Conservation (phyloP, 2,329 filamentous ascomycete genomes). For the Fusarium phyllophilum region DNA sequence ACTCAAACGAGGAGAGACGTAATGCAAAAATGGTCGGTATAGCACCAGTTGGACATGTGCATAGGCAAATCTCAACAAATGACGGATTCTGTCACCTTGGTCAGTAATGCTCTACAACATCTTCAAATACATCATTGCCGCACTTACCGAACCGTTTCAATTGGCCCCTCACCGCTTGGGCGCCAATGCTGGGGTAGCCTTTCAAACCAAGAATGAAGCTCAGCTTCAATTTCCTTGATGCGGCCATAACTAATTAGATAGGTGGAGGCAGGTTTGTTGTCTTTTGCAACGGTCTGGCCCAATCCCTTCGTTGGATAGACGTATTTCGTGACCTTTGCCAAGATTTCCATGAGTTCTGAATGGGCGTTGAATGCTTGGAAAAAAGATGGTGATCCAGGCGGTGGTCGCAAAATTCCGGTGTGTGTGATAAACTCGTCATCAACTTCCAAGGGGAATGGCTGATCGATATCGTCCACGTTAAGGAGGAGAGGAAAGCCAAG, state of each 20-base stretch:
- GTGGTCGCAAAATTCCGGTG: constrained; percentile 64
- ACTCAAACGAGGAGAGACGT: constrained; percentile 73
- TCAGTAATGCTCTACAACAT: constrained; percentile 7
- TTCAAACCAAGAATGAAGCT: constrained; percentile 72
- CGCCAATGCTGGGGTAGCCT: constrained; percentile 79
- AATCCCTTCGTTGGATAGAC: constrained; percentile 72
- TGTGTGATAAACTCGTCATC: constrained; percentile 75
- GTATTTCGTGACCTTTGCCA: constrained; percentile 71
- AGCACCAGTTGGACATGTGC: constrained; percentile 85
- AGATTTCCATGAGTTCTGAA: constrained; percentile 70
- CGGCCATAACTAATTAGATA: constrained; percentile 72
- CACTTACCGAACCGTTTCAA: constrained; percentile 79
- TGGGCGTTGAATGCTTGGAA: constrained; percentile 75
- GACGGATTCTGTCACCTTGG: constrained; percentile 64
- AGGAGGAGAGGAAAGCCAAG: constrained; percentile 73
- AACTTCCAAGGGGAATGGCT: constrained; percentile 70
- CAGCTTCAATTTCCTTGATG: constrained; percentile 72
- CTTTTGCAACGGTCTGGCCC: constrained; percentile 57
- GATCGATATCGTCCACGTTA: constrained; percentile 72
- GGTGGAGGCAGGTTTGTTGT: constrained; percentile 57
- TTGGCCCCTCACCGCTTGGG: constrained; percentile 79
- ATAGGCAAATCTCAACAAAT: constrained; percentile 81
- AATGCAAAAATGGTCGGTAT: constrained; percentile 86
- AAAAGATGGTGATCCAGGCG: constrained; percentile 66
- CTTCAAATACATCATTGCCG: background rate